Percentiles rank a stretch among this genome's conserved stretches.
Evolutionary conservation across 345 rosid genomes (phyloP).

Genomic region (Salix suchowensis): DNA sequence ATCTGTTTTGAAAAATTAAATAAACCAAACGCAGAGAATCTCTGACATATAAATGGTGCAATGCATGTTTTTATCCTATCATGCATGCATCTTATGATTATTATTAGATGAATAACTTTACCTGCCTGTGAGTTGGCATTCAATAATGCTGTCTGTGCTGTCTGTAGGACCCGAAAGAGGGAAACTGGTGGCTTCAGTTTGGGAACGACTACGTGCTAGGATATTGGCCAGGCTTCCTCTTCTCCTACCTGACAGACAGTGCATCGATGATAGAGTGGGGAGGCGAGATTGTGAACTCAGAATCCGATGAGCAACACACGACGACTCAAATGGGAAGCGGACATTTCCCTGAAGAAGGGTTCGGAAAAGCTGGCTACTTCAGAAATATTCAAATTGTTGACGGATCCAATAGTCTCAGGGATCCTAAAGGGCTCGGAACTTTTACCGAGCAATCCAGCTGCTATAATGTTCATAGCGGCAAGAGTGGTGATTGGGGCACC

Average conservation of each 20-base stretch:
- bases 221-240: slow-evolving; percentile 39
- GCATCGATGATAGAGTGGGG: slow-evolving; percentile 32
- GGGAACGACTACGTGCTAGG: slow-evolving; percentile 21
- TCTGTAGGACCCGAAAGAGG: slow-evolving; percentile 27
- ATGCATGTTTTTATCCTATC: no score
- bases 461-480: slow-evolving; percentile 20
- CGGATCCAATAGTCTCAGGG: slow-evolving; percentile 24
- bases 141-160: neutral
- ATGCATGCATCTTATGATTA: no score
- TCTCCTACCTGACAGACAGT: slow-evolving; percentile 22
- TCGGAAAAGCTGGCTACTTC: slow-evolving; percentile 32
- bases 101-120: no score
- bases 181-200: slow-evolving; percentile 44
- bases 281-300: slow-evolving; percentile 35
- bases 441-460: slow-evolving; percentile 26
- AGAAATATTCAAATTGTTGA: slow-evolving; percentile 24
- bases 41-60: neutral
- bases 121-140: neutral
- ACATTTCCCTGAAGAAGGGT: slow-evolving; percentile 33
- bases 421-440: slow-evolving; percentile 12
- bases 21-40: neutral
- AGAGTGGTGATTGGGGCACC: slow-evolving; percentile 18
- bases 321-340: slow-evolving; percentile 48
- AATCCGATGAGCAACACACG: slow-evolving; percentile 15
- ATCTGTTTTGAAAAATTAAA: neutral